Conservation (phyloP, 768 basidiomycete genomes). For the Suillus bovinus region DNA sequence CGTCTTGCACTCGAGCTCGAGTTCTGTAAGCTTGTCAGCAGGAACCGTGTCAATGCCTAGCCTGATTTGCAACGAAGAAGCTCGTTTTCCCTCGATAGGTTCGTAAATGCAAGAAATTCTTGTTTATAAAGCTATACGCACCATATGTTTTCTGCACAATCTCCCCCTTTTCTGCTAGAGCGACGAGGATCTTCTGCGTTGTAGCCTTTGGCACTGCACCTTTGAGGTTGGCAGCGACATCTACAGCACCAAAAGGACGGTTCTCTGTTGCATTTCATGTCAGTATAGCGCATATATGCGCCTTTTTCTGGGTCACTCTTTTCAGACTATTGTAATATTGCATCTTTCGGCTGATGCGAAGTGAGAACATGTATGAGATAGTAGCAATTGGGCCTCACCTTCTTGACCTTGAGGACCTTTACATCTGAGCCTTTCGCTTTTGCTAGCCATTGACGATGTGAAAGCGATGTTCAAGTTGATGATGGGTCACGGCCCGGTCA, state of each 20-base stretch:
- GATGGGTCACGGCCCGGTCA: neutral
- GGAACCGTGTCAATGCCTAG: slow-evolving; percentile 66
- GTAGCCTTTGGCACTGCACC: slow-evolving; percentile 83
- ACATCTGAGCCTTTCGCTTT: slow-evolving; percentile 50
- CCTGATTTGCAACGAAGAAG: slow-evolving; percentile 86
- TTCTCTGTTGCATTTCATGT: slow-evolving; percentile 57
- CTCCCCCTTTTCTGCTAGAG: slow-evolving; percentile 83
- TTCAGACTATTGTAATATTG: slow-evolving; percentile 79
- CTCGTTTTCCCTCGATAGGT: slow-evolving; percentile 70
- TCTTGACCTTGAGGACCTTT: slow-evolving; percentile 73
- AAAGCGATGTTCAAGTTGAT: neutral
- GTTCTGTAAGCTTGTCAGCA: slow-evolving; percentile 54
- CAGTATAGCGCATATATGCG: slow-evolving; percentile 13
- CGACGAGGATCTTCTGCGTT: slow-evolving; percentile 79
- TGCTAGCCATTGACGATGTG: slow-evolving; percentile 38
- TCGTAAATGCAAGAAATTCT: slow-evolving; percentile 6
- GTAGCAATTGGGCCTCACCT: slow-evolving; percentile 37
- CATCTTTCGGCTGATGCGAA: slow-evolving; percentile 62
- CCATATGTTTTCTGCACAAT: slow-evolving; percentile 86
- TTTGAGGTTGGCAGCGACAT: slow-evolving; percentile 89
- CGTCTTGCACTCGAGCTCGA: slow-evolving; percentile 59
- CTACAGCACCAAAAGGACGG: slow-evolving; percentile 91
- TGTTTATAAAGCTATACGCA: slow-evolving; percentile 30
- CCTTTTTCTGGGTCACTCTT: slow-evolving; percentile 41
- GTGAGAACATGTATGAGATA: neutral